These are phyloP conservation scores for Syzygium aromaticum DNA, from an alignment of 345 rosid species.

Conservation along the genomic window DNA sequence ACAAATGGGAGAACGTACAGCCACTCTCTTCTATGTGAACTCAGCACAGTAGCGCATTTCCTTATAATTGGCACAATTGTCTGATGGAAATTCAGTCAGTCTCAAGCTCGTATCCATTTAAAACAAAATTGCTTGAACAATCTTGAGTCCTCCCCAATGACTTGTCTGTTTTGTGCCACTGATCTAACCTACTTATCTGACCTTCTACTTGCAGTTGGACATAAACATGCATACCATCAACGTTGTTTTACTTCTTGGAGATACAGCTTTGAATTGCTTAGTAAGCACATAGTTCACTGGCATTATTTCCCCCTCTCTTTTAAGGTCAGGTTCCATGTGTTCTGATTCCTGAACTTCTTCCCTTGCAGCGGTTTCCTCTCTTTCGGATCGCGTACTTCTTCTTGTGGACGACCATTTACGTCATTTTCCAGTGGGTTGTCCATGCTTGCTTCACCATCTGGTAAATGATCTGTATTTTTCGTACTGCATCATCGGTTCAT, in stretches of 20 bases:
- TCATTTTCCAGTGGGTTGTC: slow-evolving; percentile 75
- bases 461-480: slow-evolving; percentile 18
- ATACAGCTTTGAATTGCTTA: slow-evolving; percentile 73
- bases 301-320: not conserved
- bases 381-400: slow-evolving; percentile 90
- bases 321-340: not conserved
- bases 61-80: not conserved
- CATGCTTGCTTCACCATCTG: slow-evolving; percentile 64
- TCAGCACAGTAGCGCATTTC: not conserved
- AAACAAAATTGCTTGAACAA: not conserved
- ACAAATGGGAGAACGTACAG: not conserved
- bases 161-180: not conserved
- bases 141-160: not conserved
- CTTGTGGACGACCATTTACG: slow-evolving; percentile 75
- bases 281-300: slow-evolving; percentile 20
- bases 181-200: not conserved
- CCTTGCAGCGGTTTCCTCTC: slow-evolving; percentile 71
- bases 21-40: not conserved
- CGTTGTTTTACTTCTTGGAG: slow-evolving; percentile 68
- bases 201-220: slow-evolving; percentile 40
- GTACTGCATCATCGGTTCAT: not conserved
- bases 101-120: not conserved
- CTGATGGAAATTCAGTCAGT: not conserved
- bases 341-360: not conserved
- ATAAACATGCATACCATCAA: slow-evolving; percentile 82